Base-by-base conservation (phyloP, 371 early-diverging fungal species). In the Mucor mucedo region DNA sequence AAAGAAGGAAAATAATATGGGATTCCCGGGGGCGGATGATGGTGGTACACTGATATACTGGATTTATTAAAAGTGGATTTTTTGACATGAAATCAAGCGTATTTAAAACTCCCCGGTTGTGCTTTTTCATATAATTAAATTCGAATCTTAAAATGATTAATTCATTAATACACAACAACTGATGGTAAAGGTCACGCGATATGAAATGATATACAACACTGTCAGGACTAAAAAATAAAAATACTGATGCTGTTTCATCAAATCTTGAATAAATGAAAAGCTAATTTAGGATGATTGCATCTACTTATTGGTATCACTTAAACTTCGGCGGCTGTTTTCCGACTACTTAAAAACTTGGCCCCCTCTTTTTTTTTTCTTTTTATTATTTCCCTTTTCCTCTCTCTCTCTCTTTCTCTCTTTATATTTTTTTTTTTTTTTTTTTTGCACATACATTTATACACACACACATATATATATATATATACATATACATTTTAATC, bases 321-420 rank as follows among this genome's bases (percentile, higher is more conserved):
- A 62, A 62, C 55, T 55, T 63, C 63, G 63, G 63, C 63, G 63
- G 63, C 40, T 63, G 63, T 47, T 63, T 63, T 63, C 63, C 63
- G 63, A 63, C 56, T 56, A 62, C 39, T 47, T 47, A 45, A 57
- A 57, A 45, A 57, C 58, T 47, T 47, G 40, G 16, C 44, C 58
- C 58, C 35, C 47, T 21, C 14, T 35, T 45, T 58, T 47, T 47
- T 58, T 38, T 13, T 16, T 14, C 44, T 47, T 32, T 27, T 30
- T 29, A 33, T 58, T 38, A 38, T 28, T 13, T 40, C 13, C 39
- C 27, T 56, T 29, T 41, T 33, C 44, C 55, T 38, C 35, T 38
- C 47, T 48, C 27, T 47, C 35, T 33, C 58, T 50, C n/a, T 49
- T 33, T 50, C 50, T 30, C 41, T 44, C 58, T 29, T 58, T 58